Base-by-base conservation (phyloP, 106 monocot species). In the Phalaenopsis equestris region DNA sequence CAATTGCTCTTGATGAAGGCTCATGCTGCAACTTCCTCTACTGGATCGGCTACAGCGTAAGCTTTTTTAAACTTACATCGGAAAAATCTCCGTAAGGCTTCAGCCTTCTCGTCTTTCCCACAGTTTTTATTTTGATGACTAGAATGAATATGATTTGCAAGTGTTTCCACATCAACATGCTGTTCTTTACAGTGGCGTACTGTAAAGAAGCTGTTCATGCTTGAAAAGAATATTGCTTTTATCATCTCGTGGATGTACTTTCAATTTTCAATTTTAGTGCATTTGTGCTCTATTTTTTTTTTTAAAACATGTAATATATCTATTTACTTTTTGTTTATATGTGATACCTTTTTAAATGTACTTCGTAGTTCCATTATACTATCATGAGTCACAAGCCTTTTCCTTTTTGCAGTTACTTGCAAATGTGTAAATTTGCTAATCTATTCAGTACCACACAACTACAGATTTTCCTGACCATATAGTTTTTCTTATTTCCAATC, bases 31-130 rank as follows among this genome's bases (percentile, higher is more conserved):
- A 94, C 94, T 9, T 80, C 86, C 23, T 98, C 97, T 70, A 81
- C 75, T 75, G 97, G 97, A 38, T 98, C 97, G 73, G 97, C 94
- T 23, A 91, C 94, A 23, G 85, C 84, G 97, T 98, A 87, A 88
- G 94, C 81, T 61, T 65, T 79, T 21, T 9, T 49, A 49, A 55
- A 80, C 12, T n/a, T 16, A 39, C 6, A 5, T 48, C 0, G 21
- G 5, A 24, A 47, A 30, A 38, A 41, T 12, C 72, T 72, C 38
- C 15, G 3, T 14, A 61, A 75, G 11, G 56, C 74, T 76, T 41
- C 74, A 36, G 11, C 55, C 39, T 21, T 41, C 8, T 57, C 7
- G 10, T 77, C 41, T 1, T 79, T 42, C 11, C 68, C 2, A 4
- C 38, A 12, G 52, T 14, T 12, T 14, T 52, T 52, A 41, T 37